Evolutionary conservation across 169 alveolate genomes (phyloP), one percentile per base, ranked within the genome.

Genomic region (Plasmodium blacklocki): DNA sequence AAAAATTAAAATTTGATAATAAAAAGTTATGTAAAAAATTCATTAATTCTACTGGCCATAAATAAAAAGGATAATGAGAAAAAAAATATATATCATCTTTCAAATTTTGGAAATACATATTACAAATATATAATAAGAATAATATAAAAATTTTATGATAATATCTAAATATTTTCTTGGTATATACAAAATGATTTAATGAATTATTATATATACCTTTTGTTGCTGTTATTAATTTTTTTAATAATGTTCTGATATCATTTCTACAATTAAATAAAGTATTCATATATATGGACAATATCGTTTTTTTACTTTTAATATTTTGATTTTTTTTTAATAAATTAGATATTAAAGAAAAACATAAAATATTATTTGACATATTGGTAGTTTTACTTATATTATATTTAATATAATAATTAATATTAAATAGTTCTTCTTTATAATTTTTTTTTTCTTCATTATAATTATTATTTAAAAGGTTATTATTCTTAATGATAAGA

Each of bases 21-120:
- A 83, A 68, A 63, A 83, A 83, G 59, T 83, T 83, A 58, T 83
- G 91, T 56, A 83, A 26, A 68, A 83, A 83, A 83, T 83, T 83
- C 32, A 83, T 68, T 83, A 83, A 67, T 58, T 83, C 85, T 63
- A 83, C 43, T 54, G 91, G 91, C 91, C 91, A 83, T 49, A 83
- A 60, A 47, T 83, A 83, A 67, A 68, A 67, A 8, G 91, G 74
- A 83, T 56, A 83, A 29, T 67, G 66, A 12, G 83, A 68, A 50
- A 83, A 83, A 80, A 68, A 83, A n/a, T 18, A 47, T 3, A 83
- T 83, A 49, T 83, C 91, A 63, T 83, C 70, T 83, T 68, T 83
- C 52, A 83, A 83, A 68, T 83, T 59, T n/a, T 78, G 91, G 7
- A 83, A 63, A 21, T 83, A 83, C 59, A 83, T 56, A 68, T 68